phyloP scores from a whole-genome alignment of 2,329 filamentous ascomycete species.

The Cercospora sojina region DNA sequence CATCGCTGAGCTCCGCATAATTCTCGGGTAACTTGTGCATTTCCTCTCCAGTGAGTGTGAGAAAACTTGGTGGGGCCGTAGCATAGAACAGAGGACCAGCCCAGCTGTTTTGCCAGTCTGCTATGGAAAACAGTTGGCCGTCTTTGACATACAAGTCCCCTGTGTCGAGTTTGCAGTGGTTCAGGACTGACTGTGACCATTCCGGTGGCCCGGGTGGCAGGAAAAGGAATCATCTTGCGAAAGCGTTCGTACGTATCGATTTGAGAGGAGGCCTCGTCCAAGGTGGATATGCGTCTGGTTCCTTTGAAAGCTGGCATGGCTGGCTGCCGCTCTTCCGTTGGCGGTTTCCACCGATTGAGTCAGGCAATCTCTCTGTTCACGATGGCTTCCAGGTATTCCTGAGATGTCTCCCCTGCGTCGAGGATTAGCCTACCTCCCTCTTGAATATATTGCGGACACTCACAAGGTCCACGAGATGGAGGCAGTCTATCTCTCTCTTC shows the following conservation, averaged over 20 bases:
- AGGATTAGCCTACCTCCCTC: not conserved
- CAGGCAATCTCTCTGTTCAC: not conserved
- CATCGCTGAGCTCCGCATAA: not conserved
- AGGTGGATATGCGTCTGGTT: not conserved
- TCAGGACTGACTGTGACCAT: not conserved
- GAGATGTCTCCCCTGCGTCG: constrained; percentile 10
- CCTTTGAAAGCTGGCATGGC: not conserved
- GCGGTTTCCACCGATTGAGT: not conserved
- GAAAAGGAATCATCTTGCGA: not conserved
- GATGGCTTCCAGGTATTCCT: constrained; percentile 14
- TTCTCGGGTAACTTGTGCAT: not conserved
- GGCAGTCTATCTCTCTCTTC: constrained; percentile 34
- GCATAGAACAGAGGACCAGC: not conserved
- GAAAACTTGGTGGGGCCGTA: not conserved
- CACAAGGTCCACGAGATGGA: constrained; percentile 42
- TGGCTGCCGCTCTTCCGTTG: not conserved
- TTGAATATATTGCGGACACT: not conserved
- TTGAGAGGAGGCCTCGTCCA: not conserved
- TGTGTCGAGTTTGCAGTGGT: not conserved
- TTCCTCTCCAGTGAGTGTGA: not conserved
- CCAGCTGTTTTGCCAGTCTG: not conserved
- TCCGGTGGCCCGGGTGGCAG: not conserved
- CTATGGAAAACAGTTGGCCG: not conserved
- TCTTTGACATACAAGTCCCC: not conserved
- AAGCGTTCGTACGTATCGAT: not conserved